Conservation (phyloP, 768 basidiomycete genomes). For the Dendrothele bispora region DNA sequence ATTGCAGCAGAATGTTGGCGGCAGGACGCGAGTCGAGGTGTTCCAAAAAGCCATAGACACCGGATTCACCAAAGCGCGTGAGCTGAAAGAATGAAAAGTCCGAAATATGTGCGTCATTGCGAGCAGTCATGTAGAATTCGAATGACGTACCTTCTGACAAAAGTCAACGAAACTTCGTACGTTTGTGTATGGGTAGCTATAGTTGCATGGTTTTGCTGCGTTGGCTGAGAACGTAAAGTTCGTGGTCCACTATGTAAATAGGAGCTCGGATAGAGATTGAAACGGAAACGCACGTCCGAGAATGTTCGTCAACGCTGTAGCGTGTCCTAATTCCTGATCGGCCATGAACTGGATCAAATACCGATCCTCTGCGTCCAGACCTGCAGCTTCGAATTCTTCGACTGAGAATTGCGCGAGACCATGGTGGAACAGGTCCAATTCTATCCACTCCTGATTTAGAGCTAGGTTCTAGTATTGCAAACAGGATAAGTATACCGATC, state of each 20-base stretch:
- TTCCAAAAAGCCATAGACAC: constrained; percentile 64
- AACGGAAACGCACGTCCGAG: constrained; percentile 31
- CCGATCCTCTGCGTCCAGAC: constrained; percentile 51
- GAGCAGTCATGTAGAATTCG: no score
- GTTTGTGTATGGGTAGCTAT: constrained; percentile 53
- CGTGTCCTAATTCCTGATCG: constrained; percentile 64
- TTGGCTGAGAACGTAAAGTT: constrained; percentile 20
- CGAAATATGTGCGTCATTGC: not conserved
- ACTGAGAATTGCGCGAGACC: constrained; percentile 53
- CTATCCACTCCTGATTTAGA: constrained; percentile 65
- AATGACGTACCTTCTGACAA: constrained; percentile 49
- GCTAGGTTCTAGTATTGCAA: constrained; percentile 54
- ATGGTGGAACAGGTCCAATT: constrained; percentile 59
- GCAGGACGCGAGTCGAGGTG: constrained; percentile 58
- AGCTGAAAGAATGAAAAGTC: constrained; percentile 21
- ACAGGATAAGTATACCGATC: no score
- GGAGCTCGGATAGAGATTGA: not conserved
- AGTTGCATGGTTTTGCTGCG: constrained; percentile 56
- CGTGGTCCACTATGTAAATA: not conserved
- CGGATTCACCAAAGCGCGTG: constrained; percentile 56
- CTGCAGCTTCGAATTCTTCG: constrained; percentile 55
- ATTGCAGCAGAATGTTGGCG: constrained; percentile 52
- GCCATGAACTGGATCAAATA: constrained; percentile 63
- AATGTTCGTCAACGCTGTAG: constrained; percentile 51
- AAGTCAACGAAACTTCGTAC: constrained; percentile 63